Percentiles rank a stretch among this genome's conserved stretches.
Conservation (phyloP, 441 rosid genomes). For the Populus hybrid region DNA sequence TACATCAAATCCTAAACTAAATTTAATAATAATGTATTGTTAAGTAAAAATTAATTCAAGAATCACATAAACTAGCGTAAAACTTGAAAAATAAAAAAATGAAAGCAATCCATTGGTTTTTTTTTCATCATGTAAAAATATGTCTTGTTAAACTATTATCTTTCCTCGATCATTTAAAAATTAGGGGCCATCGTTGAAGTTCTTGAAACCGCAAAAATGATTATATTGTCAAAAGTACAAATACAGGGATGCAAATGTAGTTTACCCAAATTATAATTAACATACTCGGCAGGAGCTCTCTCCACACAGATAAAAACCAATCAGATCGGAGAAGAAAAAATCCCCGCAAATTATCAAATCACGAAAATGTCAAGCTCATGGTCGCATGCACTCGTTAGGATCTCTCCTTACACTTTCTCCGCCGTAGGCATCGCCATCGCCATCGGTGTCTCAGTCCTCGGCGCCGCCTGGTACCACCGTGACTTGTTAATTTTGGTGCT, state of each 20-base stretch:
- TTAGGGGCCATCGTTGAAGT: background rate
- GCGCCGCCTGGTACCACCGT: slow-evolving; percentile 90
- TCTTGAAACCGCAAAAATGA: background rate
- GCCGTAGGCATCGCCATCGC: slow-evolving; percentile 93
- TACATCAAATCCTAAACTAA: no score
- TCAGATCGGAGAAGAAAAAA: background rate
- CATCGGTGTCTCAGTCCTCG: slow-evolving; percentile 97
- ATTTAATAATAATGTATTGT: no score
- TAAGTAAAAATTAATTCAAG: no score
- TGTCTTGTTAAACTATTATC: no score
- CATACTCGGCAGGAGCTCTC: background rate
- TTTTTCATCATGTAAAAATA: no score
- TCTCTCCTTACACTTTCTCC: slow-evolving; percentile 93
- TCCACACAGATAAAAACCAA: background rate
- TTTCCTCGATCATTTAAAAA: no score
- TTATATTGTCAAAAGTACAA: background rate
- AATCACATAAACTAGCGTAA: no score
- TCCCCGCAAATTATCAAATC: background rate
- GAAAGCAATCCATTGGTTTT: no score
- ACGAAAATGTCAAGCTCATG: slow-evolving; percentile 65
- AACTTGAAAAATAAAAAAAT: no score
- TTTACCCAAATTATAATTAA: background rate
- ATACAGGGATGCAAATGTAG: background rate
- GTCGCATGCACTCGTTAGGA: slow-evolving; percentile 65
- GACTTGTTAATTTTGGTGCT: background rate